These are phyloP conservation scores for Hortiboletus campestris DNA, from an alignment of 768 basidiomycete genomes.

Conservation along the genomic window DNA sequence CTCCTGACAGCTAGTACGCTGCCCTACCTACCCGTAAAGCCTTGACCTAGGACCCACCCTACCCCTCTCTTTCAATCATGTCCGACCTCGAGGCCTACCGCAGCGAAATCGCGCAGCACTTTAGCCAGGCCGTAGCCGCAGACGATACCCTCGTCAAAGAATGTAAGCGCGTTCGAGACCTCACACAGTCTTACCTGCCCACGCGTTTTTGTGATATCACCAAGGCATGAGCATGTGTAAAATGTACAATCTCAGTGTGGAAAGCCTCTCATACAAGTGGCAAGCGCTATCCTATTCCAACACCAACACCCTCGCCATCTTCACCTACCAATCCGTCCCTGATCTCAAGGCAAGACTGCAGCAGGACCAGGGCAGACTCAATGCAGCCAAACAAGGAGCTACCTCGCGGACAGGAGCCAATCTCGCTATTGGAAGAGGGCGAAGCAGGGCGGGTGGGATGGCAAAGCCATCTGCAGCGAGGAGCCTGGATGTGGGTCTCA, in stretches of 20 bases:
- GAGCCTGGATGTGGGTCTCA: conserved; percentile 18
- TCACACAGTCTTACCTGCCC: background rate
- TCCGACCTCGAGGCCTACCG: conserved; percentile 18
- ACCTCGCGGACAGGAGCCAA: conserved; percentile 23
- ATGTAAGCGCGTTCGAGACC: conserved; percentile 39
- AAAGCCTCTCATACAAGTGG: conserved; percentile 64
- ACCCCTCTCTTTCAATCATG: conserved; percentile 10
- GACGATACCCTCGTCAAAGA: conserved; percentile 50
- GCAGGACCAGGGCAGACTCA: conserved; percentile 33
- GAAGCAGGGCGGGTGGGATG: conserved; percentile 3
- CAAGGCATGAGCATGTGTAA: conserved; percentile 65
- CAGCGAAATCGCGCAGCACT: conserved; percentile 23
- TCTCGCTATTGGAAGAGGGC: conserved; percentile 9
- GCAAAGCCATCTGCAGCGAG: background rate
- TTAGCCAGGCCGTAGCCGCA: conserved; percentile 28
- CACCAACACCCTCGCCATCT: conserved; percentile 39
- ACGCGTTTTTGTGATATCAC: conserved; percentile 11
- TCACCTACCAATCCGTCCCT: conserved; percentile 48
- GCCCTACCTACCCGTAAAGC: no score
- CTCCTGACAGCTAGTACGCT: no score
- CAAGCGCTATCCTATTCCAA: conserved; percentile 47
- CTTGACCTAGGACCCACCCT: no score
- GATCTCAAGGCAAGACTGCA: conserved; percentile 44
- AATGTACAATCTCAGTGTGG: conserved; percentile 53
- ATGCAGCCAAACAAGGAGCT: conserved; percentile 33